phyloP scores from a whole-genome alignment of 441 rosid genomes.

The Kokia cookei region DNA sequence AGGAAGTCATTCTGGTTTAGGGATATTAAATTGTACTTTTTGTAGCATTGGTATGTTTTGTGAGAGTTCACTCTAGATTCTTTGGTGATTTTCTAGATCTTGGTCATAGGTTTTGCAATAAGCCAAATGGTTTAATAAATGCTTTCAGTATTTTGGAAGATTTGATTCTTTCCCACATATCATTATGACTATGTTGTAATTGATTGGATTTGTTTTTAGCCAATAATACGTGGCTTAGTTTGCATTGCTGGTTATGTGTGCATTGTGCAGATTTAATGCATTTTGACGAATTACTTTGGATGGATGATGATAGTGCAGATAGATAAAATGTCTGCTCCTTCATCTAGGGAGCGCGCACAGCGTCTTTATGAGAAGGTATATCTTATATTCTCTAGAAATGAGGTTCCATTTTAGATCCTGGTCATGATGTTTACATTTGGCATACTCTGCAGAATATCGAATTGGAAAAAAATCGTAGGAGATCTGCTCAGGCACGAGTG shows the following conservation, averaged over 20 bases:
- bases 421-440: not conserved
- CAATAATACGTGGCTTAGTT: not conserved
- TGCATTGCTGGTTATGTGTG: conserved; percentile 9
- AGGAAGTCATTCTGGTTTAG: not conserved
- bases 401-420: not conserved
- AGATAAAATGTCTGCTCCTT: conserved; percentile 78
- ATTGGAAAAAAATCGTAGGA: conserved; percentile 72
- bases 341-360: conserved; percentile 72
- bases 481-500: conserved; percentile 69
- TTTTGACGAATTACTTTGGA: conserved; percentile 25
- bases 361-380: conserved; percentile 72
- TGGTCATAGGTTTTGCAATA: not conserved
- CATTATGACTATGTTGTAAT: not conserved
- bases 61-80: not conserved
- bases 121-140: not conserved
- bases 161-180: not conserved
- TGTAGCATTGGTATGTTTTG: not conserved
- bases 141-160: not conserved
- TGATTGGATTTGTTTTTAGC: not conserved
- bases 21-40: not conserved
- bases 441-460: conserved; percentile 51
- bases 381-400: conserved; percentile 2
- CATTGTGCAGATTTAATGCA: conserved; percentile 31
- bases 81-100: not conserved
- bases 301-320: conserved; percentile 73